Conservation (phyloP, 2,329 filamentous ascomycete species). For the Cladosporium velox region DNA sequence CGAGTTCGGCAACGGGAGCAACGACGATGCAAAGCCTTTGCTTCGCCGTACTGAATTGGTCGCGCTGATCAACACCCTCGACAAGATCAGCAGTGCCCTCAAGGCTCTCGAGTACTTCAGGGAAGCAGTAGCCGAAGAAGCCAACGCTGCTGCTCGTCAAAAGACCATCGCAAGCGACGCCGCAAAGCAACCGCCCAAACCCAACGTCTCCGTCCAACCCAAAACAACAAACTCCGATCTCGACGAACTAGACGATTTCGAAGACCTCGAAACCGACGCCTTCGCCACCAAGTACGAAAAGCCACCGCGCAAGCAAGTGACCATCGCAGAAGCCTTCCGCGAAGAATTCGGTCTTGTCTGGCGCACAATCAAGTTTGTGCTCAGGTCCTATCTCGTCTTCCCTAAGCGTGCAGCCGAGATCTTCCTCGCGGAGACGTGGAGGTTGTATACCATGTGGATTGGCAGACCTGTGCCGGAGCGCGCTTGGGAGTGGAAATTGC, state of each 20-base stretch:
- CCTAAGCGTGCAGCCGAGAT: constrained; percentile 46
- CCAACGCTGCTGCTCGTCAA: neutral
- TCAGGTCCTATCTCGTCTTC: constrained; percentile 65
- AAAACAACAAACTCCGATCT: constrained; percentile 26
- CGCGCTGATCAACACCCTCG: constrained; percentile 90
- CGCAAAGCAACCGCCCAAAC: constrained; percentile 33
- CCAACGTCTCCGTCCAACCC: constrained; percentile 6
- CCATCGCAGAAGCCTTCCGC: constrained; percentile 59
- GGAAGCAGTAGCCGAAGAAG: constrained; percentile 45
- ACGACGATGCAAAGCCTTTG: constrained; percentile 60
- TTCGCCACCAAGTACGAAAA: constrained; percentile 43
- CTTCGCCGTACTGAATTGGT: constrained; percentile 90
- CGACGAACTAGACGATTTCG: constrained; percentile 33
- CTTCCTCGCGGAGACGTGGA: constrained; percentile 53
- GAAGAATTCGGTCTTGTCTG: constrained; percentile 66
- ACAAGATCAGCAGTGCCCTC: constrained; percentile 79
- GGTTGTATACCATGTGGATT: constrained; percentile 64
- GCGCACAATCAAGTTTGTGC: constrained; percentile 64
- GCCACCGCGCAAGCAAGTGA: constrained; percentile 42
- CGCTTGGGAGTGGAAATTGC: constrained; percentile 56
- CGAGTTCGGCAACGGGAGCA: constrained; percentile 75
- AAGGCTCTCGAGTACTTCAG: constrained; percentile 73
- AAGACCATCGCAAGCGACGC: constrained; percentile 26
- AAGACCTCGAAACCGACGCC: constrained; percentile 23
- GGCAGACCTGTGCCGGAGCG: constrained; percentile 61